These are phyloP conservation scores for Oryza coarctata DNA, from an alignment of 176 grass and related monocot genomes.

Conservation along the genomic window DNA sequence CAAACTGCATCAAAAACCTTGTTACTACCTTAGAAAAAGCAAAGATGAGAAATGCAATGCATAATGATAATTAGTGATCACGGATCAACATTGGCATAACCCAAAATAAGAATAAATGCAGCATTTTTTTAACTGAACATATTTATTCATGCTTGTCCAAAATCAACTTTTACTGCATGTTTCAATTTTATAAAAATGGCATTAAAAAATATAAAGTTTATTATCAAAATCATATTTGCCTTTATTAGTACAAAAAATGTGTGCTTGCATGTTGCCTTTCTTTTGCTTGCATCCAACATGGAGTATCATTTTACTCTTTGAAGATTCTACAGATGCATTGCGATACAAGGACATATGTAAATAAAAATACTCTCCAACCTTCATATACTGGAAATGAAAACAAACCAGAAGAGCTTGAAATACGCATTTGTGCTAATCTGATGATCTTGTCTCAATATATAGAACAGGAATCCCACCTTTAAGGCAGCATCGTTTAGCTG, in stretches of 20 bases:
- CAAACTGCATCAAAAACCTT: constrained; percentile 63
- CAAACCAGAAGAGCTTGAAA: constrained; percentile 6
- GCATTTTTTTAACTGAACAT: not conserved
- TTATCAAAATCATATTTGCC: not conserved
- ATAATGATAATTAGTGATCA: not conserved
- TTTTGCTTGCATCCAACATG: not conserved
- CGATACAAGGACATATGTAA: not conserved
- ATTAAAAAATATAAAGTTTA: not conserved
- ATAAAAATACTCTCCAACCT: not conserved
- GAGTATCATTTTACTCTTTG: constrained; percentile 20
- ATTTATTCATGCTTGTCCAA: not conserved
- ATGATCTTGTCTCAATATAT: constrained; percentile 18
- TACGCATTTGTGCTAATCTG: constrained; percentile 21
- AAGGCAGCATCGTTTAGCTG: constrained; percentile 95
- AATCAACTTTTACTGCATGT: constrained; percentile 13
- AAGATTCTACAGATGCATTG: constrained; percentile 17
- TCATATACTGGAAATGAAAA: constrained; percentile 19
- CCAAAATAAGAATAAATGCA: not conserved
- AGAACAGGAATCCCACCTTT: constrained; percentile 55
- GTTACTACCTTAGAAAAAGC: constrained; percentile 13
- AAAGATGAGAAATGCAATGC: not conserved
- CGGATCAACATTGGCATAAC: constrained; percentile 9
- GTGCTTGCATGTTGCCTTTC: not conserved
- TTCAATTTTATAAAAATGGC: constrained; percentile 13
- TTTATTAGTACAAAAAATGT: too few relatives aligned